A percentile compares a stretch with the other conserved stretches of the same genome.
Conservation (phyloP, 331 rosid species). For the Pyrus hybrid region DNA sequence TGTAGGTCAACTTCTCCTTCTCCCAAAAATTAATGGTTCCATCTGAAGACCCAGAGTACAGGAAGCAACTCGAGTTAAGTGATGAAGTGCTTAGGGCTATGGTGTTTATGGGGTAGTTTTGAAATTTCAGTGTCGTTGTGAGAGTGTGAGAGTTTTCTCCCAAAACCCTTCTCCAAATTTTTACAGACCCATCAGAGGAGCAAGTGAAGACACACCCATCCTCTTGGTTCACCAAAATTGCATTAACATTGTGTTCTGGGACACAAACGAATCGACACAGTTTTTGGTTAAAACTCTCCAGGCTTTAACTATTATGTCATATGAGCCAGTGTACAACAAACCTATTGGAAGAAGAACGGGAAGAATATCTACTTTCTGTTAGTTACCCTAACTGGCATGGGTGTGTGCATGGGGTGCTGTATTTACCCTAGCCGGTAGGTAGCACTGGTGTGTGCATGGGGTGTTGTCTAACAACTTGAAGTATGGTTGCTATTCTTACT, state of each 20-base stretch:
- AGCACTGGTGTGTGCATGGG: no score
- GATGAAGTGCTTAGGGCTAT: conserved; percentile 43
- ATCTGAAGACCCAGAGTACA: conserved; percentile 70
- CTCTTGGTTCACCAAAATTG: conserved; percentile 61
- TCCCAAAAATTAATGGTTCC: conserved; percentile 81
- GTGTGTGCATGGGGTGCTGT: no score
- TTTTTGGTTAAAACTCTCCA: conserved; percentile 51
- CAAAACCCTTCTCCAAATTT: conserved; percentile 77
- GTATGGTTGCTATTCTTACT: no score
- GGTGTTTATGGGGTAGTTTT: conserved; percentile 53
- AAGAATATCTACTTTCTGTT: no score
- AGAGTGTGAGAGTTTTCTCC: conserved; percentile 76
- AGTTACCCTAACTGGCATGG: no score
- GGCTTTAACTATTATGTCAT: conserved; percentile 62
- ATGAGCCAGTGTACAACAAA: conserved; percentile 64
- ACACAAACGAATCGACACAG: conserved; percentile 61
- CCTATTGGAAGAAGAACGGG: no score
- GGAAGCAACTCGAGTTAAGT: conserved; percentile 24
- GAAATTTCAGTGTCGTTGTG: conserved; percentile 63
- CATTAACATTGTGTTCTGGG: conserved; percentile 61
- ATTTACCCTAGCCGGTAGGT: no score
- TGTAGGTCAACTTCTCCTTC: conserved; percentile 51
- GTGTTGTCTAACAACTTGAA: no score
- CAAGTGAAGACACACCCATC: conserved; percentile 80
- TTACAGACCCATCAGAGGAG: conserved; percentile 73